Percentiles rank a stretch among this genome's conserved stretches.
These are phyloP conservation scores for Mucor saturninus DNA, from an alignment of 371 early-diverging fungal species.

Conservation along the genomic window DNA sequence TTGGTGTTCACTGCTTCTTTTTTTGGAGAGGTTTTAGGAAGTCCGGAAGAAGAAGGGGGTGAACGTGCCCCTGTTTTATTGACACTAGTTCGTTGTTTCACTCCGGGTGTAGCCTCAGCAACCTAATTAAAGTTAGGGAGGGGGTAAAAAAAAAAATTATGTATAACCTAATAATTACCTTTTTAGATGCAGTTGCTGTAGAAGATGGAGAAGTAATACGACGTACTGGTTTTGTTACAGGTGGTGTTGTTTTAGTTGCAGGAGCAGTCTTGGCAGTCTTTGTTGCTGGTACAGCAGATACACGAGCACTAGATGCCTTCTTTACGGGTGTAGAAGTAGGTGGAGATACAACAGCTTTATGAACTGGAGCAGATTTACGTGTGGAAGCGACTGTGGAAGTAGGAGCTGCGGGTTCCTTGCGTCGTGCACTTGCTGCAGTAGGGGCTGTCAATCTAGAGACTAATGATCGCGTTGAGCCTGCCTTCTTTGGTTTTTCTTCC, in stretches of 20 bases:
- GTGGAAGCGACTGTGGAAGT: conserved; percentile 8
- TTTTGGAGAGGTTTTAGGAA: conserved; percentile 7
- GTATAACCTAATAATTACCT: conserved; percentile 9
- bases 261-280: conserved; percentile 9
- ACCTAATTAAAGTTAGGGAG: conserved; percentile 2
- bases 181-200: conserved; percentile 11
- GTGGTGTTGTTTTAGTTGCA: background rate
- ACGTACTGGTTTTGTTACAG: background rate
- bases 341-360: background rate
- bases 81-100: background rate
- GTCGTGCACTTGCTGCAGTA: conserved; percentile 30
- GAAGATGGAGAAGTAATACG: conserved; percentile 16
- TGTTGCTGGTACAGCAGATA: background rate
- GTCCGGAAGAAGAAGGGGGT: conserved; percentile 2
- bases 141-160: background rate
- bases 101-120: background rate
- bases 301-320: background rate
- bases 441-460: conserved; percentile 34
- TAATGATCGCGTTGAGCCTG: conserved; percentile 18
- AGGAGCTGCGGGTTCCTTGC: conserved; percentile 3
- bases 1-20: conserved; percentile 18
- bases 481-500: conserved; percentile 25
- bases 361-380: background rate
- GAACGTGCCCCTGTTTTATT: conserved; percentile 15
- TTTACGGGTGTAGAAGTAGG: conserved; percentile 8